Conservation (phyloP, 169 alveolate genomes). For the Miamiensis avidus region DNA sequence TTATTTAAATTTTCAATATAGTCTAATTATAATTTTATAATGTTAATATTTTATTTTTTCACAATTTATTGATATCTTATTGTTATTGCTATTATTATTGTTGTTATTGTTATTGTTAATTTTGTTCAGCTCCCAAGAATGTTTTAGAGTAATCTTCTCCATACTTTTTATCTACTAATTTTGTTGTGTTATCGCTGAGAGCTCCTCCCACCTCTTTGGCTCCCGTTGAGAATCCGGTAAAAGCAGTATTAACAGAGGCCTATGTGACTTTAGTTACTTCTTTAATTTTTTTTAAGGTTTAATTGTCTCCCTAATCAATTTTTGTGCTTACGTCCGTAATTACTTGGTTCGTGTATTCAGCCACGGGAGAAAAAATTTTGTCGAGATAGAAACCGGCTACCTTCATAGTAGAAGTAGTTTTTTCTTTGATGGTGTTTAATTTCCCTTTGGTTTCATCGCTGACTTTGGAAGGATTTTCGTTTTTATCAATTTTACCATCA, state of each 20-base stretch:
- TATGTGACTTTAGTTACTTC: neutral
- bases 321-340: neutral
- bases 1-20: no score
- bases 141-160: conserved; percentile 19
- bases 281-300: neutral
- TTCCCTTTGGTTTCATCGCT: conserved; percentile 12
- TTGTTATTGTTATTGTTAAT: no score
- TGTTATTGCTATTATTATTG: no score
- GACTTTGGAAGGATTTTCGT: neutral
- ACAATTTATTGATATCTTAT: no score
- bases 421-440: conserved; percentile 4
- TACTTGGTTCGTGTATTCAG: neutral
- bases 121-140: neutral
- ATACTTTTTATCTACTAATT: conserved; percentile 10
- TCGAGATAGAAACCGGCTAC: neutral
- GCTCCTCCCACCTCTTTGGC: conserved; percentile 6
- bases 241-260: neutral
- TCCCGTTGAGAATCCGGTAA: conserved; percentile 14
- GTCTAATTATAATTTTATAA: no score
- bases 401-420: neutral
- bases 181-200: conserved; percentile 1
- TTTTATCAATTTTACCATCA: conserved; percentile 10
- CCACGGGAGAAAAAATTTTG: neutral
- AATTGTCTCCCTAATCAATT: neutral
- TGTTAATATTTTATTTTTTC: no score